phyloP scores from a whole-genome alignment of 176 grass and related monocot species.

The Hsuehochloa calcarea region DNA sequence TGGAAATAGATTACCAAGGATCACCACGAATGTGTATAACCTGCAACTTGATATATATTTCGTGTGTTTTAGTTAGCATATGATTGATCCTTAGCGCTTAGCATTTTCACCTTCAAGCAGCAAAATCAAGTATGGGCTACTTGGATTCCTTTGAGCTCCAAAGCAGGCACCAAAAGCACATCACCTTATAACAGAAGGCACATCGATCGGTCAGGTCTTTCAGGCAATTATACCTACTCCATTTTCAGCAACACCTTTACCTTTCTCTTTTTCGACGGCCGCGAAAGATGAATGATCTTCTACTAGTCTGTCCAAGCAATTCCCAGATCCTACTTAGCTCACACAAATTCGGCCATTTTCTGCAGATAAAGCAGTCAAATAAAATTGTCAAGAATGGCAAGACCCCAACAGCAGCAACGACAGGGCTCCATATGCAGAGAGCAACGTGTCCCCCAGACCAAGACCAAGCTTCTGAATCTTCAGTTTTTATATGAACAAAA shows the following conservation, averaged over 20 bases:
- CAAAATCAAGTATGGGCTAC: not conserved
- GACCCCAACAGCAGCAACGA: slow-evolving; percentile 11
- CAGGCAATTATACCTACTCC: slow-evolving; percentile 5
- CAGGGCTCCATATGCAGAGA: slow-evolving; percentile 17
- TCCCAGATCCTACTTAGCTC: not conserved
- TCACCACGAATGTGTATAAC: not conserved
- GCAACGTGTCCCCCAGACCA: slow-evolving; percentile 28
- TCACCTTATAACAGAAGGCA: not conserved
- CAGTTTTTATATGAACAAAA: slow-evolving; percentile 30
- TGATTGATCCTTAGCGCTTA: not conserved
- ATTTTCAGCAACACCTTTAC: slow-evolving; percentile 19
- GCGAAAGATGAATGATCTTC: not conserved
- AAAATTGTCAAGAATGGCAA: not conserved
- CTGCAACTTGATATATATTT: not conserved
- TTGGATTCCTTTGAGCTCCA: not conserved
- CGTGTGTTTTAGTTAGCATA: not conserved
- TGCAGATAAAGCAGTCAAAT: not conserved
- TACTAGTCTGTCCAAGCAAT: not conserved
- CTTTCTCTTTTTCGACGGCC: not conserved
- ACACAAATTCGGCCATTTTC: not conserved
- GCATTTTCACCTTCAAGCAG: not conserved
- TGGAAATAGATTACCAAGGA: not conserved
- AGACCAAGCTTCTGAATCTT: slow-evolving; percentile 10
- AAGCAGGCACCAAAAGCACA: not conserved
- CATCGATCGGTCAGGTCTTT: not conserved